phyloP scores from a whole-genome alignment of 179 eudicot species.

The Patellifolia procumbens region DNA sequence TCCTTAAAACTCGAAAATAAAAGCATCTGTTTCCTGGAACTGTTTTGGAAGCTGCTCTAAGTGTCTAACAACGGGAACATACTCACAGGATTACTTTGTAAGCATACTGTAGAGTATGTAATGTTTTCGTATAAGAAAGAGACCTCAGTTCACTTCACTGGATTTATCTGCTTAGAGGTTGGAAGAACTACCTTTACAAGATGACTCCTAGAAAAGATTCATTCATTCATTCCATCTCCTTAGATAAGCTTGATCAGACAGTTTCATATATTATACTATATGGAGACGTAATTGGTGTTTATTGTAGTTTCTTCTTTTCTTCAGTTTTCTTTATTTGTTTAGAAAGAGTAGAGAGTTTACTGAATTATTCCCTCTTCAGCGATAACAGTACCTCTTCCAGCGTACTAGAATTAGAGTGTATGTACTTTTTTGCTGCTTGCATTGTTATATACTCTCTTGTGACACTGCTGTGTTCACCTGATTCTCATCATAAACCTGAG shows the following conservation, averaged over 20 bases:
- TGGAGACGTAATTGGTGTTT: background rate
- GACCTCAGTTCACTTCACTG: background rate
- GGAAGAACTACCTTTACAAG: background rate
- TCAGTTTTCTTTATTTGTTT: background rate
- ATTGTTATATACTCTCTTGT: background rate
- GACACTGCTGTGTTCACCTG: background rate
- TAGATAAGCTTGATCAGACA: background rate
- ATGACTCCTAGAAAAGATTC: too few relatives aligned
- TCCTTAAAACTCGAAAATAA: too few relatives aligned
- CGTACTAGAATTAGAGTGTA: background rate
- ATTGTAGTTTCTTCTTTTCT: background rate
- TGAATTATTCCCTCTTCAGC: background rate
- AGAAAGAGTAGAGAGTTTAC: background rate
- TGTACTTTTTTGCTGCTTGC: background rate
- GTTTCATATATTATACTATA: background rate
- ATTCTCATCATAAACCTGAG: background rate
- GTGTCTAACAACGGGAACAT: background rate
- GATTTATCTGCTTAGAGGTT: background rate
- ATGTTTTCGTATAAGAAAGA: background rate
- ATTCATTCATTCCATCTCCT: background rate
- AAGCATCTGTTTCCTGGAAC: background rate
- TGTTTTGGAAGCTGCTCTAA: too few relatives aligned
- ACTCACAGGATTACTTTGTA: background rate
- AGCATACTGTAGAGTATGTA: background rate
- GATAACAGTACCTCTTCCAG: background rate